Evolutionary conservation across 192 early-diverging fungal genomes (phyloP).

Genomic region (Chytriomyces hyalinus): DNA sequence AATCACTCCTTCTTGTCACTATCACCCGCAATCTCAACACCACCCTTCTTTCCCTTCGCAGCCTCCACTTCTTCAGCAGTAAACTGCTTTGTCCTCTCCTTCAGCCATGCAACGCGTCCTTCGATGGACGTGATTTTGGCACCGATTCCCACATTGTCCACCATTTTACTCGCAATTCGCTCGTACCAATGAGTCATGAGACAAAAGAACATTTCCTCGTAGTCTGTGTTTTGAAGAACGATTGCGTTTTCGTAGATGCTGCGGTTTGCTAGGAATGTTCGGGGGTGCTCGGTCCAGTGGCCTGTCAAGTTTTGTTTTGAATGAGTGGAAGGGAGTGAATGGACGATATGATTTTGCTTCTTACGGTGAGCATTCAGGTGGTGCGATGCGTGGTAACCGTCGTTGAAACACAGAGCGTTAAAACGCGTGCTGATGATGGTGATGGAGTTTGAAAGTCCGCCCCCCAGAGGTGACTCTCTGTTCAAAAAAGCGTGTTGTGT

Average conservation of each 20-base stretch:
- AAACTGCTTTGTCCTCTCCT: slow-evolving; percentile 34
- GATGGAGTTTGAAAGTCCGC: slow-evolving; percentile 43
- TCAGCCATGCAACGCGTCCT: slow-evolving; percentile 36
- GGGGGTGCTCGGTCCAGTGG: slow-evolving; percentile 54
- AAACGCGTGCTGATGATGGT: slow-evolving; percentile 43
- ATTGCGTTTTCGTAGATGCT: slow-evolving; percentile 41
- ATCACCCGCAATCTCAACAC: slow-evolving; percentile 1
- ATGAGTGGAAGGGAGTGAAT: too few species aligned
- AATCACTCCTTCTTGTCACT: background rate
- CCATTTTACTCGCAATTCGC: slow-evolving; percentile 31
- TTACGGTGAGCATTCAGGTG: slow-evolving; percentile 47
- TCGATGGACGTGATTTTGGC: slow-evolving; percentile 5
- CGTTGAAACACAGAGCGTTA: slow-evolving; percentile 48
- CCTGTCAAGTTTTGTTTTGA: too few species aligned
- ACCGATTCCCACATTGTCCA: slow-evolving; percentile 35
- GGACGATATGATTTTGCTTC: too few species aligned
- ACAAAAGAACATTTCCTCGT: slow-evolving; percentile 34
- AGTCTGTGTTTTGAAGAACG: slow-evolving; percentile 44
- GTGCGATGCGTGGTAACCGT: slow-evolving; percentile 58
- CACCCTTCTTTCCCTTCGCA: slow-evolving; percentile 31
- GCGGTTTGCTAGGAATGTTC: slow-evolving; percentile 30
- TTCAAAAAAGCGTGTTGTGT: slow-evolving; percentile 53
- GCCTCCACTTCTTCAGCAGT: slow-evolving; percentile 34
- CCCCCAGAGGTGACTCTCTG: slow-evolving; percentile 39
- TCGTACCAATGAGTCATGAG: slow-evolving; percentile 45